Percentiles rank a stretch among this genome's conserved stretches.
phyloP scores from a whole-genome alignment of 345 rosid species.

The Erucastrum elatum region DNA sequence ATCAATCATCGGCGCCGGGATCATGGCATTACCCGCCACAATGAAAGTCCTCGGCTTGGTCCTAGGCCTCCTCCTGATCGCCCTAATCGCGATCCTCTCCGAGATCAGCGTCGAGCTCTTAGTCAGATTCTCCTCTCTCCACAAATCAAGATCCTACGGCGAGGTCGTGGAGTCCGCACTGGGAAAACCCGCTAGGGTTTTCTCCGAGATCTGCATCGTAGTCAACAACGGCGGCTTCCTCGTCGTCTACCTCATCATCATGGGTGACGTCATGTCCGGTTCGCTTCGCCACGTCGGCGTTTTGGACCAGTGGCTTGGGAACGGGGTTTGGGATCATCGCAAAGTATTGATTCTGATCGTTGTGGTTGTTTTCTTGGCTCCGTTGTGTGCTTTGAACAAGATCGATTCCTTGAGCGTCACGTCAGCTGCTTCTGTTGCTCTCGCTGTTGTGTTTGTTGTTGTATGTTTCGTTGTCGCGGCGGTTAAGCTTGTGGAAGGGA shows the following conservation, averaged over 20 bases:
- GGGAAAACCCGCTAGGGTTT: constrained; percentile 75
- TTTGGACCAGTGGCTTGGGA: constrained; percentile 90
- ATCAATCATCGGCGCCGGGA: constrained; percentile 89
- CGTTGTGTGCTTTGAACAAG: constrained; percentile 76
- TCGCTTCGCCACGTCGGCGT: constrained; percentile 80
- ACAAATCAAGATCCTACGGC: constrained; percentile 77
- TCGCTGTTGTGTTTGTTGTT: constrained; percentile 81
- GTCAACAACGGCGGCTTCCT: constrained; percentile 90
- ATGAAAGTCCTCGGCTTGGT: constrained; percentile 90
- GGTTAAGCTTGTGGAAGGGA: constrained; percentile 83
- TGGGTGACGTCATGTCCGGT: constrained; percentile 97
- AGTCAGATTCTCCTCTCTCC: constrained; percentile 64
- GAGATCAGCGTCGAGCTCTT: constrained; percentile 86
- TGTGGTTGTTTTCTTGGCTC: constrained; percentile 76
- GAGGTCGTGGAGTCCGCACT: constrained; percentile 79
- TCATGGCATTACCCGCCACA: constrained; percentile 97
- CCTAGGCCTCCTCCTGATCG: constrained; percentile 62
- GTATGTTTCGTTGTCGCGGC: constrained; percentile 71
- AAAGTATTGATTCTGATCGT: constrained; percentile 64
- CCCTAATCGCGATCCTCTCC: constrained; percentile 74
- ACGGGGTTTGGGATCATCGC: constrained; percentile 95
- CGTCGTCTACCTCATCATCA: constrained; percentile 87
- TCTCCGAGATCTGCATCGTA: constrained; percentile 86
- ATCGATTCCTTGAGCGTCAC: constrained; percentile 86
- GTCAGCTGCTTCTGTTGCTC: constrained; percentile 94